Evolutionary conservation across 2,329 filamentous ascomycete species (phyloP), one percentile per base, ranked within the genome.

Genomic region (Coleophoma eucalyptorum): DNA sequence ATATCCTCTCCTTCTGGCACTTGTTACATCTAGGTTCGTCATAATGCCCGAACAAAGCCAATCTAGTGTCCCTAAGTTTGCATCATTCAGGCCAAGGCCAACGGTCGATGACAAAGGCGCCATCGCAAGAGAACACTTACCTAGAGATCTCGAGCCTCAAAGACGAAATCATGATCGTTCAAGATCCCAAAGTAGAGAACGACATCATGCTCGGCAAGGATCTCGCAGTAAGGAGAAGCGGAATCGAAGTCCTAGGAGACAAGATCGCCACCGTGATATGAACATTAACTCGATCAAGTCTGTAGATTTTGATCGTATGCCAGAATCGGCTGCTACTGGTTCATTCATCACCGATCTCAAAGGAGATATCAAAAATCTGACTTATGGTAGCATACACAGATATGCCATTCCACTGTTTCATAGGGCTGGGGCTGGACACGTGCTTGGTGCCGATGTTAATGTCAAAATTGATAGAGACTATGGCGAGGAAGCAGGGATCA

Each of bases 281-380:
- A 26, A 26, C 26, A 8, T 26, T 8, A 26, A 3, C 26, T 26
- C 26, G 26, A 26, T 26, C 26, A 26, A 26, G 26, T 26, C 2
- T 8, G 26, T 26, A 26, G 26, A 26, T 26, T 5, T 7, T 26
- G 26, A 26, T 5, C 26, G 26, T 26, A 26, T 26, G 6, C 10
- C 26, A 42, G 15, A 19, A 21, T 42, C 48, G n/a, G 20, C 43
- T 18, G 41, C 52, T 35, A 46, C 50, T 45, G 64, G 62, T 37
- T 63, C 77, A 3, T 92, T 81, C 65, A 60, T 81, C 42, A 62
- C 89, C 47, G 93, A 97, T 67, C 81, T 74, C 40, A 84, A 83
- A 62, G 92, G 93, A 0, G 93, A 97, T 61, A 73, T 78, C 4
- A 78, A 90, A 44, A 90, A 94, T 57, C 67, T 87, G 42, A 78